phyloP scores from a whole-genome alignment of 805 yeast species.

The Naumovozyma castellii region DNA sequence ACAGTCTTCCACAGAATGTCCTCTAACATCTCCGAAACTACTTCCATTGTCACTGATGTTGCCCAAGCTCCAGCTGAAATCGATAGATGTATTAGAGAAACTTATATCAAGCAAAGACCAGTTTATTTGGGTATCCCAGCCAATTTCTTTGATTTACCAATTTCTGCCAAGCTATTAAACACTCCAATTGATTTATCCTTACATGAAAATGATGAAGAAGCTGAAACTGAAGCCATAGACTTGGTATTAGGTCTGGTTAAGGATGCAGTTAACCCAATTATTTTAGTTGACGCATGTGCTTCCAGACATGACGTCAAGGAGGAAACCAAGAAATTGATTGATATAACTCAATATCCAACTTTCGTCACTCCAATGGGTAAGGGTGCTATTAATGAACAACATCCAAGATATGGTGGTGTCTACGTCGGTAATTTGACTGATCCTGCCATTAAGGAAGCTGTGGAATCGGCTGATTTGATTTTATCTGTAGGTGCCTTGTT shows the following conservation, averaged over 20 bases:
- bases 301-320: slow-evolving; percentile 50
- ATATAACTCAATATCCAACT: slow-evolving; percentile 57
- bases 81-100: slow-evolving; percentile 56
- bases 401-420: slow-evolving; percentile 60
- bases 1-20: slow-evolving; percentile 64
- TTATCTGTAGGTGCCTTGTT: slow-evolving; percentile 64
- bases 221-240: slow-evolving; percentile 48
- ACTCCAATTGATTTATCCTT: slow-evolving; percentile 48
- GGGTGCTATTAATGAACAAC: slow-evolving; percentile 54
- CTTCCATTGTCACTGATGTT: slow-evolving; percentile 47
- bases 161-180: slow-evolving; percentile 42
- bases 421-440: slow-evolving; percentile 62
- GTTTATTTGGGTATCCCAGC: slow-evolving; percentile 68
- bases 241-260: slow-evolving; percentile 38
- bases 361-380: slow-evolving; percentile 80
- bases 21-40: slow-evolving; percentile 47
- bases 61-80: slow-evolving; percentile 50
- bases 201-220: slow-evolving; percentile 41
- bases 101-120: slow-evolving; percentile 57
- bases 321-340: slow-evolving; percentile 46
- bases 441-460: slow-evolving; percentile 54
- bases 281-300: slow-evolving; percentile 73
- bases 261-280: slow-evolving; percentile 49
- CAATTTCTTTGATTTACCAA: slow-evolving; percentile 51
- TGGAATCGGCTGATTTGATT: slow-evolving; percentile 59